Conservation (phyloP, 495 filamentous ascomycete species). For the Xylaria sp. region DNA sequence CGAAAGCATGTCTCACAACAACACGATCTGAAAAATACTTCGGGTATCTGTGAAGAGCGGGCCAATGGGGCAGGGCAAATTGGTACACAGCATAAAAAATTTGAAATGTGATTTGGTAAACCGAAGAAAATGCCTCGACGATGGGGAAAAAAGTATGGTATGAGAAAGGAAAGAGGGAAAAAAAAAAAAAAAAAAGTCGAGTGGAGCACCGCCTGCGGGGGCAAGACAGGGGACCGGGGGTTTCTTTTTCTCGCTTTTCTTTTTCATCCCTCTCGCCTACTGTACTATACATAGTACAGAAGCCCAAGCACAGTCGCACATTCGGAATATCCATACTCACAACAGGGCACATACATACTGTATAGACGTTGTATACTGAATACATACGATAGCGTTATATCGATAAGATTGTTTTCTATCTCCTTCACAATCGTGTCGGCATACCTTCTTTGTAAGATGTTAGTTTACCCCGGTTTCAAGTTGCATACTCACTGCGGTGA, state of each 20-base stretch:
- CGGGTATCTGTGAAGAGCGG: background rate
- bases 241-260: background rate
- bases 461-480: background rate
- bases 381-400: background rate
- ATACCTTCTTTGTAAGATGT: background rate
- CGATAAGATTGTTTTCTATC: background rate
- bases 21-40: background rate
- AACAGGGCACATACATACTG: too few species aligned
- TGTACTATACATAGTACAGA: background rate
- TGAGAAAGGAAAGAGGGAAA: constrained; percentile 26
- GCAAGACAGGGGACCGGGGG: constrained; percentile 29
- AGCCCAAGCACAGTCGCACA: background rate
- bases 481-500: background rate
- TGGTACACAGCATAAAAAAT: background rate
- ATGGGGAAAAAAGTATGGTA: constrained; percentile 1
- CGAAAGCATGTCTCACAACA: background rate
- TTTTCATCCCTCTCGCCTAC: background rate
- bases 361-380: too few species aligned
- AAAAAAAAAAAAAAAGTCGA: constrained; percentile 35
- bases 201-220: constrained; percentile 34
- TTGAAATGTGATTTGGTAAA: background rate
- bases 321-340: background rate
- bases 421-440: background rate
- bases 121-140: constrained; percentile 23
- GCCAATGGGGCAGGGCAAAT: background rate